phyloP scores from a whole-genome alignment of 305 asterid species.

The Fraxinus floribunda region DNA sequence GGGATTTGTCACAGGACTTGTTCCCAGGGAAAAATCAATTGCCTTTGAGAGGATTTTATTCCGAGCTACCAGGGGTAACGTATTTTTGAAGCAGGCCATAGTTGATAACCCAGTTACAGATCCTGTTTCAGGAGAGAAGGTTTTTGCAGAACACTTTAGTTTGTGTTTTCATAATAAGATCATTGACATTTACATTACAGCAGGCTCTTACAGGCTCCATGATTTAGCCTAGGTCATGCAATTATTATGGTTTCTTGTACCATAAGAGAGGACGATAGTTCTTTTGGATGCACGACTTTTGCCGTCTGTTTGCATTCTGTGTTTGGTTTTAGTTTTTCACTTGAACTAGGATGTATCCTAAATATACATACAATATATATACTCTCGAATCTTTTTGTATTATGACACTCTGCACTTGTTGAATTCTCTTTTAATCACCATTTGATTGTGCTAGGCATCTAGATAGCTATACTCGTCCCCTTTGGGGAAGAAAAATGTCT shows the following conservation, averaged over 20 bases:
- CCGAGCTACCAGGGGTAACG: slow-evolving; percentile 98
- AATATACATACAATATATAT: background rate
- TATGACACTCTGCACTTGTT: slow-evolving; percentile 12
- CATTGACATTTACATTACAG: background rate
- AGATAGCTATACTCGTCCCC: background rate
- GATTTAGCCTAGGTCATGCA: background rate
- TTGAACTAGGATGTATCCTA: background rate
- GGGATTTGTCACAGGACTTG: slow-evolving; percentile 89
- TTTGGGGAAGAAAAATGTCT: background rate
- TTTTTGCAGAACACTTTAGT: slow-evolving; percentile 26
- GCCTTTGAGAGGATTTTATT: slow-evolving; percentile 96
- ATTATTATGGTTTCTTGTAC: background rate
- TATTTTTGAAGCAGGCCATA: slow-evolving; percentile 72
- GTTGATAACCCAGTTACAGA: slow-evolving; percentile 81
- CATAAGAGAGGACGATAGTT: background rate
- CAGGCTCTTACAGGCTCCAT: background rate
- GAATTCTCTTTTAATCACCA: background rate
- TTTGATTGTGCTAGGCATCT: background rate
- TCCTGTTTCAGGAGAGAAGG: slow-evolving; percentile 97
- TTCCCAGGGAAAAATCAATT: slow-evolving; percentile 84
- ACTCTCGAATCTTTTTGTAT: background rate
- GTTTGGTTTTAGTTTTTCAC: background rate
- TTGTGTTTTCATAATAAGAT: background rate
- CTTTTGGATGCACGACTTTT: background rate
- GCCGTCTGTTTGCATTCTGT: background rate